Conservation (phyloP, 495 filamentous ascomycete species). For the Aspergillus biplanus region DNA sequence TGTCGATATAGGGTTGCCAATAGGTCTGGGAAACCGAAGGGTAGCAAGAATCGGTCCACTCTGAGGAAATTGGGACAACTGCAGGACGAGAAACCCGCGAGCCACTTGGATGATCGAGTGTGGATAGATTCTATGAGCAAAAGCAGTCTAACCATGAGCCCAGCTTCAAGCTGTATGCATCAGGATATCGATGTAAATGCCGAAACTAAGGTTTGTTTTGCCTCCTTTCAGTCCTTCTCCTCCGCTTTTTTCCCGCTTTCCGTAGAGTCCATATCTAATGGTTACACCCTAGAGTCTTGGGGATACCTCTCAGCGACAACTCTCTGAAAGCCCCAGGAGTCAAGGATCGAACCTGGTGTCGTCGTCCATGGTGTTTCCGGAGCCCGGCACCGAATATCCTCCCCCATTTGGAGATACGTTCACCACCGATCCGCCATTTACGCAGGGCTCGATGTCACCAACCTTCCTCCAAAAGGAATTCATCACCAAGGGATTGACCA, state of each 20-base stretch:
- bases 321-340: constrained; percentile 25
- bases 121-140: constrained; percentile 1
- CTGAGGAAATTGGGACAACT: constrained; percentile 47
- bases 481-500: constrained; percentile 35
- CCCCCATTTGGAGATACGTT: constrained; percentile 13
- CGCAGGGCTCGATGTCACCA: constrained; percentile 41
- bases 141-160: constrained; percentile 11
- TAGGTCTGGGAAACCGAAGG: constrained; percentile 52
- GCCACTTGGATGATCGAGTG: constrained; percentile 13
- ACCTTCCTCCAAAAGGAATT: constrained; percentile 39
- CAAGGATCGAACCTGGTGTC: constrained; percentile 14
- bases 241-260: background rate
- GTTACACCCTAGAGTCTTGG: background rate
- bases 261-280: background rate
- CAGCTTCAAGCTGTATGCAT: background rate
- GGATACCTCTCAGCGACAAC: constrained; percentile 15
- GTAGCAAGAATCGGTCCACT: constrained; percentile 51
- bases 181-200: background rate
- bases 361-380: constrained; percentile 19
- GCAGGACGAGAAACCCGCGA: constrained; percentile 36
- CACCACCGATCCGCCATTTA: constrained; percentile 28
- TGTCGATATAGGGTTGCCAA: constrained; percentile 52
- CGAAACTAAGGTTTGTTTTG: background rate
- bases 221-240: background rate
- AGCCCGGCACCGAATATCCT: constrained; percentile 21